phyloP scores from a whole-genome alignment of 176 grass and related monocot species.

The Eragrostis nindensis region DNA sequence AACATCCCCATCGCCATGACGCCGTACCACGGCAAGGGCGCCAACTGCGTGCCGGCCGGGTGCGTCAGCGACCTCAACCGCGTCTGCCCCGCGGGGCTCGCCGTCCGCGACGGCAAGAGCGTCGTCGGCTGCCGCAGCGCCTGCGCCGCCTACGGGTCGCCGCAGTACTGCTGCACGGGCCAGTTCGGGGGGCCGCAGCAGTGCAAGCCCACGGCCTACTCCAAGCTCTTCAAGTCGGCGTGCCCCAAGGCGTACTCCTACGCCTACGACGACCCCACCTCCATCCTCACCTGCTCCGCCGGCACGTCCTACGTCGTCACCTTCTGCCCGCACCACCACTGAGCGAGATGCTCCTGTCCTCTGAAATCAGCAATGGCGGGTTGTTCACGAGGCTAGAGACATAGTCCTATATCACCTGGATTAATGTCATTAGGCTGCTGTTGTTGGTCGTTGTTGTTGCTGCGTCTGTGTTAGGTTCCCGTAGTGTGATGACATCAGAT shows the following conservation, averaged over 20 bases:
- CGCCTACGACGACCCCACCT: constrained; percentile 83
- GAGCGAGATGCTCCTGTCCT: neutral
- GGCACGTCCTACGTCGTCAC: constrained; percentile 89
- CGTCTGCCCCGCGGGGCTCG: constrained; percentile 74
- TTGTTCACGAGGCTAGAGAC: too few species aligned
- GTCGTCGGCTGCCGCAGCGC: constrained; percentile 94
- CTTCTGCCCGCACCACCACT: constrained; percentile 80
- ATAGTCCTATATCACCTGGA: neutral
- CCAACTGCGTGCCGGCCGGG: constrained; percentile 60
- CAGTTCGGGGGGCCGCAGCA: constrained; percentile 71
- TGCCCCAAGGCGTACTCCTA: constrained; percentile 96
- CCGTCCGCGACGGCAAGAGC: constrained; percentile 48
- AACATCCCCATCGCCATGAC: constrained; percentile 90
- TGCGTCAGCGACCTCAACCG: constrained; percentile 95
- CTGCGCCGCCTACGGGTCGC: constrained; percentile 62
- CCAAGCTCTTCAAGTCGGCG: constrained; percentile 82
- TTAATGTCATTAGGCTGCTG: neutral
- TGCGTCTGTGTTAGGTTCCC: neutral
- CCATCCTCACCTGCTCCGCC: constrained; percentile 82
- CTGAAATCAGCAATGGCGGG: constrained; percentile 1
- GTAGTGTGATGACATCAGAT: constrained; percentile 10
- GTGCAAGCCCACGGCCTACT: constrained; percentile 93
- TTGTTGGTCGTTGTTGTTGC: neutral
- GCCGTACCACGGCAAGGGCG: constrained; percentile 62
- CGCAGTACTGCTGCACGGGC: constrained; percentile 94